phyloP scores from a whole-genome alignment of 2,329 filamentous ascomycete species.

The Colletotrichum sidae region DNA sequence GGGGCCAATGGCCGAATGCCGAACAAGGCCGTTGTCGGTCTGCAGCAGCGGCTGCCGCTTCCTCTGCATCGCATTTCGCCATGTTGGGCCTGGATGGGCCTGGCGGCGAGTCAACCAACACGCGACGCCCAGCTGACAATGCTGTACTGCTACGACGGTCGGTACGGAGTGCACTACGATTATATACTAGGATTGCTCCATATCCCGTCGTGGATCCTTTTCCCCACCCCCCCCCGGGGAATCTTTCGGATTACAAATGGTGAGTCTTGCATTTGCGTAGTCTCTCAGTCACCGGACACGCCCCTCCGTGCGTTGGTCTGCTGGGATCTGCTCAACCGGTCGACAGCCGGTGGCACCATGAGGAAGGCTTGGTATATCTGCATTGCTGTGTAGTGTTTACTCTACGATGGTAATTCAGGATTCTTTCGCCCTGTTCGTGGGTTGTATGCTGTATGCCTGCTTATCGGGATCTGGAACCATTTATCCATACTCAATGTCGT shows the following conservation, averaged over 20 bases:
- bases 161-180: too few species aligned
- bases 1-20: conserved; percentile 30
- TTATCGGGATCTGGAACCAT: conserved; percentile 25
- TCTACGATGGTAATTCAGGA: too few species aligned
- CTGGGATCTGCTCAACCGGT: too few species aligned
- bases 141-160: background rate
- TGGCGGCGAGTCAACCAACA: conserved; percentile 27
- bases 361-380: too few species aligned
- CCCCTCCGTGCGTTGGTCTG: too few species aligned
- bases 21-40: conserved; percentile 33
- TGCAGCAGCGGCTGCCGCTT: background rate
- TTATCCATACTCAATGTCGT: background rate
- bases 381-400: too few species aligned
- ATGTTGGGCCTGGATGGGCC: background rate
- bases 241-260: conserved; percentile 37
- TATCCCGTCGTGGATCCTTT: conserved; percentile 30
- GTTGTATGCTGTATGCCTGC: conserved; percentile 5
- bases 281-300: background rate
- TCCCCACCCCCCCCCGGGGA: conserved; percentile 28
- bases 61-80: too few species aligned
- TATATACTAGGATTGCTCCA: conserved; percentile 15
- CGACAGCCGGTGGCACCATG: too few species aligned
- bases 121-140: conserved; percentile 15
- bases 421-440: too few species aligned
- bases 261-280: conserved; percentile 22